Base-by-base conservation (phyloP, 169 alveolate genomes). In the Plasmodium malariae region DNA sequence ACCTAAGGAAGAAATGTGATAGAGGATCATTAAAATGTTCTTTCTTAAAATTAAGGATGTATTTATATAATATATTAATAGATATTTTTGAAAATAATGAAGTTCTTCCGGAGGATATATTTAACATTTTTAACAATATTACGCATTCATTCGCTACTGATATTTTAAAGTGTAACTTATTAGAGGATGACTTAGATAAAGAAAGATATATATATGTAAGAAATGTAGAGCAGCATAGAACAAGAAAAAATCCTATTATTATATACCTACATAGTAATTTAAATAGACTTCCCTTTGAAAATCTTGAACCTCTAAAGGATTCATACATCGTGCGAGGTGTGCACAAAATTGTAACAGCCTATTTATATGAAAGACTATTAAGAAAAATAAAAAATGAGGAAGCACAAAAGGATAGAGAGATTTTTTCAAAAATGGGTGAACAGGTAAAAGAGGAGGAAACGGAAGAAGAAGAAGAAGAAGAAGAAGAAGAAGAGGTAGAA, bases 321-420 rank as follows among this genome's bases (percentile, higher is more conserved):
- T 86, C 92, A 34, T 86, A 71, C 30, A 45, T 86, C 7, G 92
- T 86, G n/a, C 37, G 92, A 9, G 92, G 92, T 11, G 60, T 86
- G 12, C 32, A 71, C 24, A 86, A 65, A 70, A 34, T 34, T 11
- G 92, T 86, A 36, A 86, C 92, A 26, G 21, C 74, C 2, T 86
- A 62, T 71, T 86, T 86, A 37, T 71, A 86, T 40, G 87, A 59
- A 21, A 49, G 92, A 14, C 30, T 86, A 30, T 17, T 86, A 54
- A 72, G 45, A 28, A 55, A 60, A 63, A 70, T 86, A 40, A 34
- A 70, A 30, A 63, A n/a, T 6, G 85, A 83, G 14, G 63, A 67
- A 17, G 43, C 32, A 11, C 26, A 68, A 43, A 28, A 21, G 24
- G 59, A 54, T n/a, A 4, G 48, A 40, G 45, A 48, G 1, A 14